A percentile compares a stretch with the other conserved stretches of the same genome.
These are phyloP conservation scores for Iberis pinnata DNA, from an alignment of 345 rosid species.

Conservation along the genomic window DNA sequence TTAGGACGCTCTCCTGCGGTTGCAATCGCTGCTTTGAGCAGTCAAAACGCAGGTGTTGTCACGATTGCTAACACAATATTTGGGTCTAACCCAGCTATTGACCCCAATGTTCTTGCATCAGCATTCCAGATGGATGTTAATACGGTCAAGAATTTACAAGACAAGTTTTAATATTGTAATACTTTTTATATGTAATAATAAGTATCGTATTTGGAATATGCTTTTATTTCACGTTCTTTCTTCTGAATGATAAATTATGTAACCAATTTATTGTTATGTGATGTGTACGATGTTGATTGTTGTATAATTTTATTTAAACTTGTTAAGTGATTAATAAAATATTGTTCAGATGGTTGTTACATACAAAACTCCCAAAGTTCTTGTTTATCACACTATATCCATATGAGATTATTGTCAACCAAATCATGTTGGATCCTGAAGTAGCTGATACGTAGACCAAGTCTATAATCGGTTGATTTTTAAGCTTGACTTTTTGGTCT, in stretches of 20 bases:
- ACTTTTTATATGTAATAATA: neutral
- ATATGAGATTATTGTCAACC: too few species aligned
- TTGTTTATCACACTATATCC: too few species aligned
- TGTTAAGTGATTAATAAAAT: neutral
- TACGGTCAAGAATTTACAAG: constrained; percentile 14
- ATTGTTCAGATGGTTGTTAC: too few species aligned
- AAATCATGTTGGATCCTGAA: too few species aligned
- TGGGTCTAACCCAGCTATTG: constrained; percentile 24
- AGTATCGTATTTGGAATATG: neutral
- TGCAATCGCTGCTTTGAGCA: constrained; percentile 26
- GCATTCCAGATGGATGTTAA: constrained; percentile 22
- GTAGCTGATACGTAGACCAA: too few species aligned
- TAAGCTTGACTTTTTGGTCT: too few species aligned
- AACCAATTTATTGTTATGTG: neutral
- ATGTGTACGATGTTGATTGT: constrained; percentile 1
- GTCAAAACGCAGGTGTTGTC: constrained; percentile 24
- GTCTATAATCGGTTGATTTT: too few species aligned
- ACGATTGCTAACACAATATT: constrained; percentile 27
- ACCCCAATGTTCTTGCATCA: constrained; percentile 19
- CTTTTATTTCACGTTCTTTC: constrained; percentile 1
- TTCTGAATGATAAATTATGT: constrained; percentile 2
- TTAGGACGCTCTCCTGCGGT: constrained; percentile 26
- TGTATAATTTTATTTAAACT: neutral
- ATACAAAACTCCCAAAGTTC: too few species aligned
- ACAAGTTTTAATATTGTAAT: constrained; percentile 7